Evolutionary conservation across 768 basidiomycete genomes (phyloP).

Genomic region (Inosperma sp.): DNA sequence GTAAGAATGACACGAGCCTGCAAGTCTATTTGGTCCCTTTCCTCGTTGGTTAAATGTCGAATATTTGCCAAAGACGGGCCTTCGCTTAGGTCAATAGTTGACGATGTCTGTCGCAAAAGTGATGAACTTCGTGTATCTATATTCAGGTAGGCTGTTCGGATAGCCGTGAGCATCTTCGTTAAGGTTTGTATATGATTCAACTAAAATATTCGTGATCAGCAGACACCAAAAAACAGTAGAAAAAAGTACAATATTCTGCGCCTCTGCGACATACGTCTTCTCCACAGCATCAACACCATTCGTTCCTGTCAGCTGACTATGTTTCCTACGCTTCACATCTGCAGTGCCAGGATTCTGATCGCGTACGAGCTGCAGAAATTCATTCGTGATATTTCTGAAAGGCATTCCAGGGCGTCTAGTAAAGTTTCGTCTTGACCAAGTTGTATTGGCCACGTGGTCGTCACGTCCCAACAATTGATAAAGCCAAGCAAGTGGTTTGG

Average conservation of each 20-base stretch:
- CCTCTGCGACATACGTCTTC: conserved; percentile 71
- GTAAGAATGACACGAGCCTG: conserved; percentile 83
- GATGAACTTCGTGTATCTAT: conserved; percentile 58
- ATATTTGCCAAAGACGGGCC: conserved; percentile 50
- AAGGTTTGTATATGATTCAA: conserved; percentile 69
- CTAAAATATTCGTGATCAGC: conserved; percentile 33
- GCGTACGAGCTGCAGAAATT: conserved; percentile 51
- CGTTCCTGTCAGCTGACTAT: conserved; percentile 32
- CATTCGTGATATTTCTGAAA: conserved; percentile 53
- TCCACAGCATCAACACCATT: conserved; percentile 41
- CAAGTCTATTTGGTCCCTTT: conserved; percentile 93
- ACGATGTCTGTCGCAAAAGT: conserved; percentile 45
- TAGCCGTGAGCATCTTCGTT: conserved; percentile 63
- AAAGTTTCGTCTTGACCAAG: conserved; percentile 1
- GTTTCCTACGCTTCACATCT: conserved; percentile 50
- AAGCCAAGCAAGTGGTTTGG: conserved; percentile 13
- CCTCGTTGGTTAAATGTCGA: conserved; percentile 76
- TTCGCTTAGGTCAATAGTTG: conserved; percentile 51
- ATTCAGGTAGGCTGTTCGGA: conserved; percentile 86
- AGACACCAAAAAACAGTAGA: not conserved
- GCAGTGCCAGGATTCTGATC: conserved; percentile 41
- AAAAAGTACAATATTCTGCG: conserved; percentile 57
- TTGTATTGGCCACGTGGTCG: not conserved
- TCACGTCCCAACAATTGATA: conserved; percentile 8
- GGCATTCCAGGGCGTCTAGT: conserved; percentile 35